These are phyloP conservation scores for Omphalotus guepiniiformis DNA, from an alignment of 768 basidiomycete species.

Conservation along the genomic window DNA sequence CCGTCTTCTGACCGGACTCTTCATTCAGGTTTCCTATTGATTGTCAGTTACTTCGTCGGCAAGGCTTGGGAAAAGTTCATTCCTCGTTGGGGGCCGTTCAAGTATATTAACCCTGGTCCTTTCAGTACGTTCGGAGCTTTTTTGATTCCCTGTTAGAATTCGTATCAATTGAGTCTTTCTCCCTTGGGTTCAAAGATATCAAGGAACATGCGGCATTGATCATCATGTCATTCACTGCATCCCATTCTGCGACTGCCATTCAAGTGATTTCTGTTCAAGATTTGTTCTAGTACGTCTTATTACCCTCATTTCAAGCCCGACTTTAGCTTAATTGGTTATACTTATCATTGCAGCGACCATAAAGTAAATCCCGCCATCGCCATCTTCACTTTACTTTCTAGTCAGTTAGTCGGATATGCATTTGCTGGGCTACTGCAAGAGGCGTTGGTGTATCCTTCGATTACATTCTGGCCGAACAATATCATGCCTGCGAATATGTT, in stretches of 20 bases:
- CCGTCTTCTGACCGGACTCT: conserved; percentile 32
- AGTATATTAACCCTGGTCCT: conserved; percentile 29
- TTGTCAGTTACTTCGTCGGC: conserved; percentile 19
- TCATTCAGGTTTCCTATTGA: conserved; percentile 23
- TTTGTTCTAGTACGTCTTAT: conserved; percentile 20
- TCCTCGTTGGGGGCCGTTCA: conserved; percentile 21
- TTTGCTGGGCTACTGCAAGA: conserved; percentile 24
- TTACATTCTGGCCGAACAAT: conserved; percentile 16
- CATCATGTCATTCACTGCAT: conserved; percentile 26
- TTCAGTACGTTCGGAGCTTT: no score
- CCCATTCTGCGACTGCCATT: conserved; percentile 26
- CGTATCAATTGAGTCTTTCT: no score
- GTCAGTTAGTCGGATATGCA: conserved; percentile 27
- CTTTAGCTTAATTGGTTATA: not conserved
- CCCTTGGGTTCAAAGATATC: no score
- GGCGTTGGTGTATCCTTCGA: conserved; percentile 21
- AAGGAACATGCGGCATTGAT: conserved; percentile 20
- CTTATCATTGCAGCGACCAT: conserved; percentile 16
- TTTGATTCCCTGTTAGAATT: no score
- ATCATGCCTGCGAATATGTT: conserved; percentile 21
- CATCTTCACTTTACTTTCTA: conserved; percentile 24
- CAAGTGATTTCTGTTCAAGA: conserved; percentile 29
- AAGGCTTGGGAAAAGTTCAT: conserved; percentile 6
- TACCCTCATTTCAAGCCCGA: not conserved
- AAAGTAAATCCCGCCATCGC: conserved; percentile 22